These are phyloP conservation scores for Datisca glomerata DNA, from an alignment of 306 rosid species.

Conservation along the genomic window DNA sequence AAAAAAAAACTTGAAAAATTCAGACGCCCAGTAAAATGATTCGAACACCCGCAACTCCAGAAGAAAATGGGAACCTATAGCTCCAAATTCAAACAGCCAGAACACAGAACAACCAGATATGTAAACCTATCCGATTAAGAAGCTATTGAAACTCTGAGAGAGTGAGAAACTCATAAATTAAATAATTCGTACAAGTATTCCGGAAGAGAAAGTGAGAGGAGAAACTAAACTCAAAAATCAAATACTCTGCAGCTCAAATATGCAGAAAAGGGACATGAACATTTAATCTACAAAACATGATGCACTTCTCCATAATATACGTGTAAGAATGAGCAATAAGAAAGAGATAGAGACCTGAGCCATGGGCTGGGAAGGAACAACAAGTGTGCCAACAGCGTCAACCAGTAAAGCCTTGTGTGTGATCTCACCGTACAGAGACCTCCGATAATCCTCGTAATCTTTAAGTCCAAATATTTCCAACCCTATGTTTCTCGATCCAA, in stretches of 20 bases:
- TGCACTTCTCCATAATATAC: too few species aligned
- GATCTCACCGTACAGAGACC: conserved; percentile 75
- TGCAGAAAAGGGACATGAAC: too few species aligned
- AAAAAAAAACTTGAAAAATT: background rate
- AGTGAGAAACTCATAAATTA: too few species aligned
- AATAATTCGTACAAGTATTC: too few species aligned
- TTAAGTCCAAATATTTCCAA: conserved; percentile 38
- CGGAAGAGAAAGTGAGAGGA: background rate
- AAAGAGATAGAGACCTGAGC: conserved; percentile 48
- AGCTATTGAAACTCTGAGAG: too few species aligned
- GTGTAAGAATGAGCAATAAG: background rate
- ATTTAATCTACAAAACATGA: too few species aligned
- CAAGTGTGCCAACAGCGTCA: conserved; percentile 93
- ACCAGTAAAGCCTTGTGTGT: conserved; percentile 86
- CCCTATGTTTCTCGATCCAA: conserved; percentile 20
- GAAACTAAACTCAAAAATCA: background rate
- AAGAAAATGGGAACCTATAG: background rate
- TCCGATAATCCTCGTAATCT: conserved; percentile 74
- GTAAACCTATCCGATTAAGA: background rate
- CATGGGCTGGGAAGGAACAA: conserved; percentile 95
- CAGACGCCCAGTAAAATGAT: too few species aligned
- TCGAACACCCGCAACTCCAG: too few species aligned
- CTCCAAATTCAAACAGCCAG: background rate
- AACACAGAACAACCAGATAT: background rate
- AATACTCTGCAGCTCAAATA: too few species aligned